Evolutionary conservation across 2,329 filamentous ascomycete genomes (phyloP), one percentile per base, ranked within the genome.

Genomic region (Magnaporthiopsis incrustans): DNA sequence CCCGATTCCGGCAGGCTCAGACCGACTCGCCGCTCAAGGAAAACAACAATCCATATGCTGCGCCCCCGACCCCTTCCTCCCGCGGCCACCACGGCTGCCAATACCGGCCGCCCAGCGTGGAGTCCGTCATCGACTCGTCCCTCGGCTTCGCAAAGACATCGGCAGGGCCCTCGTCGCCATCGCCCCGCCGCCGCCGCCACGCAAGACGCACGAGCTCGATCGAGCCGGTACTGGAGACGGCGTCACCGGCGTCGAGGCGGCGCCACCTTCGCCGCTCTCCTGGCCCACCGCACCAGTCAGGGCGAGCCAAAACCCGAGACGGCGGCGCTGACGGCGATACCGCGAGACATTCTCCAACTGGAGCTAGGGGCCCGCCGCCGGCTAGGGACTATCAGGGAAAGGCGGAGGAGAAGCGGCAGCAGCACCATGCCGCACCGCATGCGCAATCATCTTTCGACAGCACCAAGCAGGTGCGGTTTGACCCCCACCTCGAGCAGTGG

Each of bases 111-210:
- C 64, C 61, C 10, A 64, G 56, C 25, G 63, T 60, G 30, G 63
- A 64, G 63, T 61, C 63, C 8, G 63, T 64, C n/a, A 53, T 61
- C 14, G 59, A 64, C 25, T 64, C 63, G 2, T 59, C 62, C 3
- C 62, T 63, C 56, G 62, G 58, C 30, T n/a, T 35, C 44, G 7
- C 18, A 8, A 53, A 53, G 22, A 22, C 14, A 8, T n/a, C 44
- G 22, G 8, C n/a, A 2, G 18, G 22, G 4, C 44, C 5, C 44
- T 25, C 18, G 22, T 11, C 22, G 22, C 3, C 44, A 7, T 11
- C 44, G 2, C 44, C 44, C 4, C 44, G 22, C 8, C 44, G 44
- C n/a, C 44, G 44, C 44, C 44, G n/a, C 6, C 18, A 30, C 30
- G 30, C 44, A 18, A n/a, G 44, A 11, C 44, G 44, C 8, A 7